These are phyloP conservation scores for Phyllosticta citriasiana DNA, from an alignment of 2,329 filamentous ascomycete genomes.

Conservation along the genomic window DNA sequence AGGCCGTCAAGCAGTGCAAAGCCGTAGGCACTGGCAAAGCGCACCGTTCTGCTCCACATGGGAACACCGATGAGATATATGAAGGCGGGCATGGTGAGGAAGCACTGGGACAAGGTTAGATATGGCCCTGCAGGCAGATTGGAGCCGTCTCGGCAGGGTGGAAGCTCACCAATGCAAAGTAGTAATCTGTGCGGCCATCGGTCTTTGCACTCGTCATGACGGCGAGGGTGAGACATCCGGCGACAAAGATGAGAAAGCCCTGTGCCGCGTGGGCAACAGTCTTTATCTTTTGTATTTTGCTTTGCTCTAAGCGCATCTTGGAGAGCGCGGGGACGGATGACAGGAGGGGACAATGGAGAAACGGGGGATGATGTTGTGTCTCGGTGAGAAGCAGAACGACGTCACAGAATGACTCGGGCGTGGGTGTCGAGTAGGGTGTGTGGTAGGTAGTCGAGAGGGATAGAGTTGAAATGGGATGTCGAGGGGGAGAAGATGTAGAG, in stretches of 20 bases:
- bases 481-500: background rate
- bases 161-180: constrained; percentile 45
- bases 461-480: background rate
- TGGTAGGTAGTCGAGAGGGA: background rate
- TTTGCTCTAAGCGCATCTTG: constrained; percentile 12
- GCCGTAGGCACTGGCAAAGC: constrained; percentile 51
- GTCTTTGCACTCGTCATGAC: constrained; percentile 45
- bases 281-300: constrained; percentile 45
- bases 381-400: background rate
- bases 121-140: background rate
- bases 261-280: constrained; percentile 45
- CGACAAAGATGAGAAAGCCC: constrained; percentile 47
- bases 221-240: constrained; percentile 47
- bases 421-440: background rate
- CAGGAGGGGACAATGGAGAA: constrained; percentile 1
- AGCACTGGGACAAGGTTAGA: constrained; percentile 39
- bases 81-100: constrained; percentile 47
- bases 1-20: constrained; percentile 47
- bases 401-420: background rate
- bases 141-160: background rate
- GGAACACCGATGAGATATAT: constrained; percentile 52
- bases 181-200: constrained; percentile 46
- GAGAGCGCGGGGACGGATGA: background rate
- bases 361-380: background rate
- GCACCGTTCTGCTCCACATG: constrained; percentile 48